phyloP scores from a whole-genome alignment of 345 rosid genomes.

The Populus tremula region DNA sequence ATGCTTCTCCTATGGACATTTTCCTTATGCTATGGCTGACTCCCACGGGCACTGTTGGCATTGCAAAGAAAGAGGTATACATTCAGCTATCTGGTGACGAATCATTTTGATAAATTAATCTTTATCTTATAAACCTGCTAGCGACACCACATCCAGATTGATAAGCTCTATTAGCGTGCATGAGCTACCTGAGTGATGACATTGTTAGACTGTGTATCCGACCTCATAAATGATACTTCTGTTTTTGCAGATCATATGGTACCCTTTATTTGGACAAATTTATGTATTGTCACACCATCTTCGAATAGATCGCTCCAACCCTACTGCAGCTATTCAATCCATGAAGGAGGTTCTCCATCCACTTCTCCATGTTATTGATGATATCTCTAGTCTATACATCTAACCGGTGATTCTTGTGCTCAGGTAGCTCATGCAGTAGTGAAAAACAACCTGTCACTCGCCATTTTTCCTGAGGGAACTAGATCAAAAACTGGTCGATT shows the following conservation, averaged over 20 bases:
- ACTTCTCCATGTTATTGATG: neutral
- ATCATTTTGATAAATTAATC: neutral
- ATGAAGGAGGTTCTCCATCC: constrained; percentile 42
- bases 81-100: neutral
- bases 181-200: neutral
- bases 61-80: constrained; percentile 57
- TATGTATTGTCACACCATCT: constrained; percentile 50
- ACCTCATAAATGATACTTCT: neutral
- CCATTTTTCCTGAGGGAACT: constrained; percentile 61
- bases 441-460: constrained; percentile 40
- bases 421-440: constrained; percentile 39
- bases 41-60: constrained; percentile 53
- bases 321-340: constrained; percentile 42
- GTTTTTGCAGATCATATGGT: constrained; percentile 46
- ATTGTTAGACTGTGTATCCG: too few species aligned
- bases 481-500: constrained; percentile 50
- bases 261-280: constrained; percentile 56
- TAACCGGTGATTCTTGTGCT: constrained; percentile 3
- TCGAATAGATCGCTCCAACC: constrained; percentile 54
- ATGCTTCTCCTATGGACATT: constrained; percentile 54
- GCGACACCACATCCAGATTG: too few species aligned
- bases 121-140: neutral
- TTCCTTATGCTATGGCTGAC: constrained; percentile 56
- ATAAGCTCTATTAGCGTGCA: neutral
- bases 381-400: neutral